phyloP scores from a whole-genome alignment of 2,329 filamentous ascomycete species.

The Aquanectria penicillioides region DNA sequence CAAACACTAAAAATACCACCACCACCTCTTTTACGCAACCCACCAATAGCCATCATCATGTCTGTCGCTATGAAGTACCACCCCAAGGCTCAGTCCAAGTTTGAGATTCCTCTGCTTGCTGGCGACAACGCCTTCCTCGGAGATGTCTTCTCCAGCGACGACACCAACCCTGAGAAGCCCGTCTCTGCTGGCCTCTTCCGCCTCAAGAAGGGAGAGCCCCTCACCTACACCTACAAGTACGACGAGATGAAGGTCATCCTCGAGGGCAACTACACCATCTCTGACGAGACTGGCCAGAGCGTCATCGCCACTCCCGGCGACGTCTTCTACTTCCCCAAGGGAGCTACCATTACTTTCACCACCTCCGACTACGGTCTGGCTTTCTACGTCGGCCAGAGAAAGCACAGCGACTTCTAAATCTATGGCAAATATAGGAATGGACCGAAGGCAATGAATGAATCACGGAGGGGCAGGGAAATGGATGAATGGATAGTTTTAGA shows the following conservation, averaged over 20 bases:
- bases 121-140: constrained; percentile 76
- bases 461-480: constrained; percentile 13
- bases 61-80: constrained; percentile 59
- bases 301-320: constrained; percentile 70
- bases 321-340: constrained; percentile 76
- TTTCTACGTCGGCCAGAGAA: constrained; percentile 62
- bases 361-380: constrained; percentile 69
- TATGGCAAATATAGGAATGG: too few relatives aligned
- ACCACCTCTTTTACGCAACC: neutral
- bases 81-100: constrained; percentile 66
- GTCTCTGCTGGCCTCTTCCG: constrained; percentile 74
- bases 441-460: neutral
- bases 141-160: constrained; percentile 67
- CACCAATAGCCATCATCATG: constrained; percentile 40
- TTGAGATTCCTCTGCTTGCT: constrained; percentile 72
- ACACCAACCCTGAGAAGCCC: constrained; percentile 65
- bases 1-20: neutral
- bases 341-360: constrained; percentile 72
- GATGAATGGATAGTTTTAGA: constrained; percentile 25
- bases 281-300: constrained; percentile 68
- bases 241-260: constrained; percentile 81
- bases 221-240: constrained; percentile 76
- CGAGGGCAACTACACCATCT: constrained; percentile 73
- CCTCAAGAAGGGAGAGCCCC: constrained; percentile 72
- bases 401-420: constrained; percentile 44